These are phyloP conservation scores for Erythrophleum ivorense DNA, from an alignment of 331 rosid species.

Conservation along the genomic window DNA sequence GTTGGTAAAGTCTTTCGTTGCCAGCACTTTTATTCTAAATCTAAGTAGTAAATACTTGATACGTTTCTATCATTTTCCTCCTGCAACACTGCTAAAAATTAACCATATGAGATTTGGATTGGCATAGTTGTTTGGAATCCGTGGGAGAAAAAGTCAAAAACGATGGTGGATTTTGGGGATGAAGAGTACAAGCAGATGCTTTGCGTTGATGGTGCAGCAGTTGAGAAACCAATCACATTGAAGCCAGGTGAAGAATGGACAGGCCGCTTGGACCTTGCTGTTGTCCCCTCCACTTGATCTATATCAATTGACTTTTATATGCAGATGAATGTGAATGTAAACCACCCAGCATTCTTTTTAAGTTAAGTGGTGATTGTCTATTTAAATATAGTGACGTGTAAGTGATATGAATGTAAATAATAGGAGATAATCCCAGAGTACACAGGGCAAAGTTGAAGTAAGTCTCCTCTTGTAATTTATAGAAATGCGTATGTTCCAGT, in stretches of 20 bases:
- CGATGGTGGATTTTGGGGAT: conserved; percentile 76
- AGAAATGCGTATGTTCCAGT: conserved; percentile 10
- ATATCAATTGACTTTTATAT: background rate
- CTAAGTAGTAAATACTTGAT: background rate
- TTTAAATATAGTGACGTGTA: conserved; percentile 22
- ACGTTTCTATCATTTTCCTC: background rate
- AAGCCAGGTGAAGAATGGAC: conserved; percentile 96
- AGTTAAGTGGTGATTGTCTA: conserved; percentile 27
- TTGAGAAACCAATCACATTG: conserved; percentile 74
- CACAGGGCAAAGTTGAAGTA: background rate
- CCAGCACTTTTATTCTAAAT: background rate
- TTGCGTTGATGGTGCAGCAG: conserved; percentile 85
- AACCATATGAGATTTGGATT: conserved; percentile 5
- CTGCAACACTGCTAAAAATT: conserved; percentile 20
- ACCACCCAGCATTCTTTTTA: conserved; percentile 37
- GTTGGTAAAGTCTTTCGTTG: conserved; percentile 52
- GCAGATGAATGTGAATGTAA: conserved; percentile 33
- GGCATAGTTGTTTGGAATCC: conserved; percentile 97
- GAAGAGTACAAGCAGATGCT: conserved; percentile 91
- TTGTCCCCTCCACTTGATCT: conserved; percentile 61
- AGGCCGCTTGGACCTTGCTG: conserved; percentile 73
- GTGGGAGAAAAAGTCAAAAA: conserved; percentile 79
- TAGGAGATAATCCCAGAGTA: background rate
- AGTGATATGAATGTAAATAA: conserved; percentile 24
- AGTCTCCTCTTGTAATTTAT: background rate